Evolutionary conservation across 163 green algal genomes (phyloP).

Genomic region (Smithsoniella earleae): DNA sequence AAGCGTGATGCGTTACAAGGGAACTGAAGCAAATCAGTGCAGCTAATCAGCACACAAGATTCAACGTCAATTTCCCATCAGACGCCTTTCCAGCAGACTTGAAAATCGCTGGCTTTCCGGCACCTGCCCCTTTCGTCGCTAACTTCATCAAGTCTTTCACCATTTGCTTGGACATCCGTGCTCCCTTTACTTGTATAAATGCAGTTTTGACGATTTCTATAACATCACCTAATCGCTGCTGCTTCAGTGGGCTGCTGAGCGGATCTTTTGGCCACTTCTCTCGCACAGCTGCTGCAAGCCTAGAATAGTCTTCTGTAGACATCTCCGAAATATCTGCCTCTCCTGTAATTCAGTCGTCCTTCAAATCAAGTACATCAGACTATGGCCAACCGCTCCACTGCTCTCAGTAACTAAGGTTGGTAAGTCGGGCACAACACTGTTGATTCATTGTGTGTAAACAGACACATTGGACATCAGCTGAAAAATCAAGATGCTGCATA

Average conservation of each 20-base stretch:
- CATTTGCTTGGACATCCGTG: conserved; percentile 9
- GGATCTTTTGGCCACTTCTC: conserved; percentile 3
- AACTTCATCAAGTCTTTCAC: conserved; percentile 11
- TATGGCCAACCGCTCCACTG: no score
- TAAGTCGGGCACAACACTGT: no score
- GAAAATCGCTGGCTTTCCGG: background rate
- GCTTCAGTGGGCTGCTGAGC: background rate
- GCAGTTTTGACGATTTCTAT: conserved; percentile 11
- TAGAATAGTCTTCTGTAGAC: background rate
- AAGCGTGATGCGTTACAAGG: no score
- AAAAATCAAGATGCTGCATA: no score
- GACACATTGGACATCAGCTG: no score
- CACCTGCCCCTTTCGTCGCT: background rate
- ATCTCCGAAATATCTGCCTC: no score
- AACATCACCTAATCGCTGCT: background rate
- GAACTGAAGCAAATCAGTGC: no score
- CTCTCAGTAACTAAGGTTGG: no score
- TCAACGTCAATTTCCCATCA: conserved; percentile 9
- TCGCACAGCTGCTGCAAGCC: background rate
- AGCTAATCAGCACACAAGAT: no score
- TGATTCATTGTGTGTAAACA: no score
- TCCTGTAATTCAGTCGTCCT: no score
- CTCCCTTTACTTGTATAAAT: background rate
- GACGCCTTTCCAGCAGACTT: background rate
- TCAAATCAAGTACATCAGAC: no score